phyloP scores from a whole-genome alignment of 306 rosid species.

The Astragalus glycyphyllos region DNA sequence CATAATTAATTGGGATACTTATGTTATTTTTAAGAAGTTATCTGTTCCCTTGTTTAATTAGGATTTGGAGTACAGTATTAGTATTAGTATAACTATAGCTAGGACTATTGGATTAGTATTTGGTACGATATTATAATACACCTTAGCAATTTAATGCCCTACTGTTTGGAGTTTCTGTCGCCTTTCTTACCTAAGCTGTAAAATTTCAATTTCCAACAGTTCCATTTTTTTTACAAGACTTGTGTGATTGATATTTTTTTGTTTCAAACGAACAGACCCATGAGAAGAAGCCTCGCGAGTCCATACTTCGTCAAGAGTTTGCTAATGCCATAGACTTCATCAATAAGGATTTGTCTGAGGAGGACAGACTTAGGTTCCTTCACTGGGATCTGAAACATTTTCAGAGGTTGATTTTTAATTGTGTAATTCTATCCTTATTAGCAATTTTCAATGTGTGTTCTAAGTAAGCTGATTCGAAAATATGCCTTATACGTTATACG shows the following conservation, averaged over 20 bases:
- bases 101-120: conserved; percentile 9
- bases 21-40: background rate
- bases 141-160: background rate
- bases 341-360: conserved; percentile 70
- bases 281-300: conserved; percentile 96
- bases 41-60: conserved; percentile 5
- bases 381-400: conserved; percentile 94
- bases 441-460: conserved; percentile 10
- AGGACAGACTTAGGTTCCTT: conserved; percentile 77
- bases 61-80: conserved; percentile 1
- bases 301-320: conserved; percentile 86
- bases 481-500: conserved; percentile 36
- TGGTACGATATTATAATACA: conserved; percentile 5
- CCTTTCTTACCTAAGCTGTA: background rate
- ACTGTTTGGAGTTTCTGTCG: conserved; percentile 12
- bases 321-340: conserved; percentile 82
- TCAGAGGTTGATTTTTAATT: conserved; percentile 47
- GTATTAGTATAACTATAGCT: conserved; percentile 5
- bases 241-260: conserved; percentile 36
- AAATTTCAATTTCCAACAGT: conserved; percentile 16
- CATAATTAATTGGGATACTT: conserved; percentile 1
- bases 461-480: conserved; percentile 52
- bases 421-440: conserved; percentile 17
- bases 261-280: conserved; percentile 53
- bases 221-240: background rate